Evolutionary conservation across 768 basidiomycete genomes (phyloP).

Genomic region (Pisolithus sp.): DNA sequence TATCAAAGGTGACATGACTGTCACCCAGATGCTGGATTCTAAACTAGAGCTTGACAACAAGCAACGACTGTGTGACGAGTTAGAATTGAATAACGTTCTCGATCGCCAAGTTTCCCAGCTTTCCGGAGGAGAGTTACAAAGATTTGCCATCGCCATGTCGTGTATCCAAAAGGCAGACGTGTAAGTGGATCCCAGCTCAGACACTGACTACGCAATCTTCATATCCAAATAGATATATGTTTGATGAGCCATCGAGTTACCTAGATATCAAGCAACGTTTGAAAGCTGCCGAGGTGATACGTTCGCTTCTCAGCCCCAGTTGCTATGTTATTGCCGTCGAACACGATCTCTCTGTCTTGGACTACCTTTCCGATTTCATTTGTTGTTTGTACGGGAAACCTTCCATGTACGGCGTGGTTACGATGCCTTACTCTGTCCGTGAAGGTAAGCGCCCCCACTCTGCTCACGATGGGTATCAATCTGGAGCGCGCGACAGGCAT

Average conservation of each 20-base stretch:
- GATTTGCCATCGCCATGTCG: conserved; percentile 97
- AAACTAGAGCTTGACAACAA: conserved; percentile 90
- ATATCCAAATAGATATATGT: conserved; percentile 73
- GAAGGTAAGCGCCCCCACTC: conserved; percentile 57
- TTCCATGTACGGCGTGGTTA: conserved; percentile 96
- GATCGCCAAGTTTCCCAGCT: conserved; percentile 80
- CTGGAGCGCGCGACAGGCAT: conserved; percentile 53
- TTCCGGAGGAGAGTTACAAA: conserved; percentile 94
- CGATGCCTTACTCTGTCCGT: conserved; percentile 96
- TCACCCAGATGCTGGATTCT: conserved; percentile 85
- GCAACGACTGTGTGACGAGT: conserved; percentile 73
- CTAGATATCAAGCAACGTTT: conserved; percentile 95
- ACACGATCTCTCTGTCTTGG: conserved; percentile 96
- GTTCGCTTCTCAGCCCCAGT: conserved; percentile 70
- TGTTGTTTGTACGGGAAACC: conserved; percentile 98
- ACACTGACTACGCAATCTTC: neutral
- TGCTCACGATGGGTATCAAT: neutral
- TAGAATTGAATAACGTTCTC: conserved; percentile 84
- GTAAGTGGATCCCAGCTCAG: conserved; percentile 40
- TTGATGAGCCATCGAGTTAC: conserved; percentile 98
- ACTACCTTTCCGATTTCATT: conserved; percentile 97
- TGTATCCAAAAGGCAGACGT: conserved; percentile 95
- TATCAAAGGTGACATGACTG: conserved; percentile 85
- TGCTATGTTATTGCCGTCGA: conserved; percentile 97
- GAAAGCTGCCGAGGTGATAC: conserved; percentile 92